Evolutionary conservation across 768 basidiomycete species (phyloP), one percentile per base, ranked within the genome.

Genomic region (Phylloporus rhodoxanthus): DNA sequence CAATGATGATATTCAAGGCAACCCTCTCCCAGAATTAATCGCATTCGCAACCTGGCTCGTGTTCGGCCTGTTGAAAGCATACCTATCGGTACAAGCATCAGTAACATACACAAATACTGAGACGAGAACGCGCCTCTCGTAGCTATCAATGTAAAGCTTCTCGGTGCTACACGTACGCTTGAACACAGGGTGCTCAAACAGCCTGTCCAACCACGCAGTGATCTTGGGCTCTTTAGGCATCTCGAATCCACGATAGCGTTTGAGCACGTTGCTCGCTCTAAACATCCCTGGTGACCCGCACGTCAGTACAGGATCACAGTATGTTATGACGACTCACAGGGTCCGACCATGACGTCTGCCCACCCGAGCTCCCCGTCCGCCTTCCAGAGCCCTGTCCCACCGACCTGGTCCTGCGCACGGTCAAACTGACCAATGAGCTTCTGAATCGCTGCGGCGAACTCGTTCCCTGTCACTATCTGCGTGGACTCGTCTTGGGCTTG

Each of bases 31-130:
- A 7, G 77, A 64, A 51, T 88, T 88, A 57, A 87, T 87, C 4
- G 86, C 86, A 54, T 79, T 80, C 5, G 85, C 85, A 10, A 86
- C 82, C 57, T 82, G 81, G 56, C 85, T 86, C 4, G 85, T 87
- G 59, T 87, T 84, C 3, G 86, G 84, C 26, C 85, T 73, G 58
- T 89, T 89, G 60, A 79, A 82, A 0, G 86, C 85, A 58, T 87
- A 88, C 59, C 86, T 88, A 51, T 6, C 47, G 7, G 21, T 29
- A 17, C 9, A 11, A 40, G n/a, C 11, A n/a, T 34, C 23, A 43
- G 20, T 20, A 17, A 19, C 17, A 10, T 8, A 33, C 17, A 8
- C 17, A 9, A 20, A 21, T 19, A n/a, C 10, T 9, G 23, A 47
- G 14, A 41, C 17, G 4, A 1, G 14, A n/a, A 56, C 73, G 42